Evolutionary conservation across 495 filamentous ascomycete species (phyloP), one percentile per base, ranked within the genome.

Genomic region (Trichoderma reesei): DNA sequence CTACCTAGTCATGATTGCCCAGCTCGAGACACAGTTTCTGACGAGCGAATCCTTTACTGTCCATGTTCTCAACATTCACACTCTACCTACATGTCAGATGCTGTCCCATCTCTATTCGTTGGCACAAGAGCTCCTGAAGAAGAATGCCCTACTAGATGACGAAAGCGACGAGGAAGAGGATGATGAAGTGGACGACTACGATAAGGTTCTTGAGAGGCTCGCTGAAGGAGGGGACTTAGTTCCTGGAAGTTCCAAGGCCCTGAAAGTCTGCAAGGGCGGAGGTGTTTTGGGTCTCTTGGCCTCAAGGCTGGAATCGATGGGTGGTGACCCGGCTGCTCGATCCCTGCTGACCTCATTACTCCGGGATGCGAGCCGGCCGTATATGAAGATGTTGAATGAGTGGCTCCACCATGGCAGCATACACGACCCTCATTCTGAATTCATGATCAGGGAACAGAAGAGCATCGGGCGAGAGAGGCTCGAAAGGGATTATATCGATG

Each of bases 351-450:
- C 90, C 36, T 86, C 83, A 3, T 77, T 98, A 36, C 74, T 98
- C 54, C 81, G 90, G 44, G 94, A 98, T 73, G 89, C 93, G 1
- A 96, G 91, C 67, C 82, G 90, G 38, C 94, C 94, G 0, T 98
- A 98, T 68, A 96, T 98, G 94, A 83, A 81, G 31, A 98, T 98
- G 94, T 76, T 98, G 64, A 98, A 98, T 70, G 94, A 98, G 72
- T 98, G 94, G 95, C 74, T 98, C 31, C 94, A 98, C 71, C 92
- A 96, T 70, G 94, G 94, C 18, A 90, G 88, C 44, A 98, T 98
- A 72, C 89, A 87, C 71, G 94, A 98, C 73, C 91, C 93, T 2
- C 95, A 97, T 72, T 85, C 83, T 13, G 94, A 98, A 72, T 98
- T 98, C 70, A 76, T 98, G 42, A 86, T 98, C 66, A 95, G 91